Evolutionary conservation across 2,329 filamentous ascomycete genomes (phyloP).

Genomic region (Epichloe gansuensis): DNA sequence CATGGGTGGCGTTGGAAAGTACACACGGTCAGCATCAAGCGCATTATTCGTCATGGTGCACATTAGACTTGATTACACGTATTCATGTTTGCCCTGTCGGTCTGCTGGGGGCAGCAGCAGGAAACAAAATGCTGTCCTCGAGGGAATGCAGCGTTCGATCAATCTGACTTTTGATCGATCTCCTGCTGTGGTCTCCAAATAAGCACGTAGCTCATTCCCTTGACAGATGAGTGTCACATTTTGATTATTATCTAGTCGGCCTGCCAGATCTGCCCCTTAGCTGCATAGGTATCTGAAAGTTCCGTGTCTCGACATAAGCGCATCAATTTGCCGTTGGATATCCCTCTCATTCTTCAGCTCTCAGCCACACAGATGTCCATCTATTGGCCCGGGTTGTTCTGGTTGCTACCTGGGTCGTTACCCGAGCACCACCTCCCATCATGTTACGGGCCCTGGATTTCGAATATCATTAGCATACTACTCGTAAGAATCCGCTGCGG

Average conservation of each 20-base stretch:
- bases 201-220: no score
- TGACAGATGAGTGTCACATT: neutral
- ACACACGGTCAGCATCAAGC: no score
- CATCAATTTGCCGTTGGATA: neutral
- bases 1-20: no score
- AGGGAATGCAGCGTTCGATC: no score
- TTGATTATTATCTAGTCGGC: neutral
- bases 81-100: no score
- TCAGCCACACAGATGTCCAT: neutral
- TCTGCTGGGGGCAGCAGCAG: no score
- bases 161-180: no score
- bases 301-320: neutral
- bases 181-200: no score
- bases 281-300: neutral
- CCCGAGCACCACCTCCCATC: conserved; percentile 28
- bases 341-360: neutral
- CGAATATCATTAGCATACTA: neutral
- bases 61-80: no score
- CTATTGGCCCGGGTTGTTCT: conserved; percentile 4
- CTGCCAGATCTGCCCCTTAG: neutral
- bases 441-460: conserved; percentile 30
- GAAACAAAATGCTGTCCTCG: no score
- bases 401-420: conserved; percentile 13
- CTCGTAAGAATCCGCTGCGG: neutral
- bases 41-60: no score